Percentiles rank a stretch among this genome's conserved stretches.
Conservation (phyloP, 2,329 filamentous ascomycete genomes). For the Cordyceps cateniannulata region DNA sequence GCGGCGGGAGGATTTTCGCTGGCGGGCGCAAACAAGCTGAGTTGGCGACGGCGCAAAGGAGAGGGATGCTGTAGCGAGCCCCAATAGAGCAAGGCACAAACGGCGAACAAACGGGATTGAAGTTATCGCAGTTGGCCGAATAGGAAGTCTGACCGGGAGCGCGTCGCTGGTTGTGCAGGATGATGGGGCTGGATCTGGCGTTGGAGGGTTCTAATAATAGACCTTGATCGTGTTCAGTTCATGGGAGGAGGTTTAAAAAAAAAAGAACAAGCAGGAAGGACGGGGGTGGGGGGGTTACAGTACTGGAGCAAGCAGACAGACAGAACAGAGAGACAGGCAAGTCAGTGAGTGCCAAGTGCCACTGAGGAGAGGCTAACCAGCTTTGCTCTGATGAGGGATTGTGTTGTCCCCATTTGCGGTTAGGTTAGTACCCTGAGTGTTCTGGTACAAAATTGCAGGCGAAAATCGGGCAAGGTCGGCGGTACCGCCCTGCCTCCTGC, state of each 20-base stretch:
- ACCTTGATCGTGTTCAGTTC: conserved; percentile 36
- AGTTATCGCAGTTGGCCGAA: conserved; percentile 5
- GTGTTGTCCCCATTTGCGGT: no score
- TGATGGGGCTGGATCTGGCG: conserved; percentile 44
- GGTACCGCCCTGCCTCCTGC: no score
- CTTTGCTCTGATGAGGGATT: no score
- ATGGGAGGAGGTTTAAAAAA: conserved; percentile 17
- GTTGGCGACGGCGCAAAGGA: neutral
- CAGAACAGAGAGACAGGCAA: neutral
- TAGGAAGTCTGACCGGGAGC: neutral
- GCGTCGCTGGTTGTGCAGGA: conserved; percentile 20
- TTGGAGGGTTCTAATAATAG: conserved; percentile 48
- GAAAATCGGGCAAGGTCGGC: no score
- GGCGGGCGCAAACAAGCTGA: conserved; percentile 5
- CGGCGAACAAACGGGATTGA: neutral
- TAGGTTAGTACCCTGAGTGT: no score
- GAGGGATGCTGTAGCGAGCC: neutral
- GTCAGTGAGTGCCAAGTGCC: neutral
- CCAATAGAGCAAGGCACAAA: neutral
- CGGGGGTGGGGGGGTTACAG: neutral
- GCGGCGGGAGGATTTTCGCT: neutral
- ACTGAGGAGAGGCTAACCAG: no score
- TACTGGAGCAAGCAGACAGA: neutral
- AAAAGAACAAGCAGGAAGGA: conserved; percentile 4
- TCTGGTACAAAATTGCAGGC: no score